Percentiles rank a stretch among this genome's conserved stretches.
phyloP scores from a whole-genome alignment of 176 grass and related monocot genomes.

The Oryza brachyantha region DNA sequence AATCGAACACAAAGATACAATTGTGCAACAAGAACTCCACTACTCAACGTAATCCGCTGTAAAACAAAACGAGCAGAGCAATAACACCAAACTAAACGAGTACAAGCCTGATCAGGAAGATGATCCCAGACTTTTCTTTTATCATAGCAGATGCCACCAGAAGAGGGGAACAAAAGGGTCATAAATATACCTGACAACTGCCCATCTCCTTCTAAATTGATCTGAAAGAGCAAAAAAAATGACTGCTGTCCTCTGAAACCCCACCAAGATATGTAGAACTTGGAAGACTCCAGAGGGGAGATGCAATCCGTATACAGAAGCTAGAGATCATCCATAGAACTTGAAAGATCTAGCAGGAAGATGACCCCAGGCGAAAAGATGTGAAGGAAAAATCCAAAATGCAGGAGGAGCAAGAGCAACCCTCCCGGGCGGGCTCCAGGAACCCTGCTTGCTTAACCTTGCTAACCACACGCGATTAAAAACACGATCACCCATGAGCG shows the following conservation, averaged over 20 bases:
- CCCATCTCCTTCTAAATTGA: background rate
- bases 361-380: background rate
- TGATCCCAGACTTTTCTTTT: background rate
- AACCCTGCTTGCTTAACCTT: too few species aligned
- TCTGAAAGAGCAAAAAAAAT: background rate
- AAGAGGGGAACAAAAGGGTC: background rate
- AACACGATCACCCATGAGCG: too few species aligned
- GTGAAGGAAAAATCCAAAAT: background rate
- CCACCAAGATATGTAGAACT: background rate
- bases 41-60: background rate
- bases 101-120: background rate
- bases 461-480: too few species aligned
- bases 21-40: background rate
- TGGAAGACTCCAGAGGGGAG: background rate
- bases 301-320: too few species aligned
- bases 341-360: background rate
- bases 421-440: too few species aligned
- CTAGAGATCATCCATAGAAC: background rate
- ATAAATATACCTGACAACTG: background rate
- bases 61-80: background rate
- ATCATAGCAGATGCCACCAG: background rate
- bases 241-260: background rate
- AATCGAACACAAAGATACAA: background rate
- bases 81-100: too few species aligned
- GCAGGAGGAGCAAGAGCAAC: background rate